These are phyloP conservation scores for Diaporthe humulicola DNA, from an alignment of 2,329 filamentous ascomycete genomes.

Conservation along the genomic window DNA sequence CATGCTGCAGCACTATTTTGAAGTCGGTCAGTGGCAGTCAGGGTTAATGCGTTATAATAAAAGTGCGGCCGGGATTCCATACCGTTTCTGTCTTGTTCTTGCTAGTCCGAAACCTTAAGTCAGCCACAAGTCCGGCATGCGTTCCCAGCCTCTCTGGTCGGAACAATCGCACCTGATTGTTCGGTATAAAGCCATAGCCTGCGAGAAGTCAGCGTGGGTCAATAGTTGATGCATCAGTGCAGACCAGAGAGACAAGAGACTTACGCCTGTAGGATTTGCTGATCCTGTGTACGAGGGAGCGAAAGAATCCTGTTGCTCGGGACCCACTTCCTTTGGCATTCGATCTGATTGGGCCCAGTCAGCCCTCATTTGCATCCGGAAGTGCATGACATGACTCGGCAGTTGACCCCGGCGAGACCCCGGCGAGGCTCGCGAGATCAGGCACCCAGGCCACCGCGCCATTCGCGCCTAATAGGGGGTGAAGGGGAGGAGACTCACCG, in stretches of 20 bases:
- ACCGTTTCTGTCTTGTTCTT: slow-evolving; percentile 49
- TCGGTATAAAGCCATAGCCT: slow-evolving; percentile 40
- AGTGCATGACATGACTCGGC: slow-evolving; percentile 14
- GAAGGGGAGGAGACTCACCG: slow-evolving; percentile 15
- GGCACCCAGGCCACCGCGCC: slow-evolving; percentile 16
- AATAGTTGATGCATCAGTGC: background rate
- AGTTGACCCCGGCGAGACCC: background rate
- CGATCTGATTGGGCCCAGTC: slow-evolving; percentile 18
- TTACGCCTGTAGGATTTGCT: slow-evolving; percentile 43
- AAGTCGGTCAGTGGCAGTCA: background rate
- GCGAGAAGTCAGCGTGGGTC: background rate
- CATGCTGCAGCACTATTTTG: slow-evolving; percentile 46
- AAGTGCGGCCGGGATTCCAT: slow-evolving; percentile 33
- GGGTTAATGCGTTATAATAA: background rate
- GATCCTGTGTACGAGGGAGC: slow-evolving; percentile 42
- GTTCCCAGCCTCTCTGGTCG: no score
- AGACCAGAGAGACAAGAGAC: slow-evolving; percentile 31
- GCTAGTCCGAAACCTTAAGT: slow-evolving; percentile 41
- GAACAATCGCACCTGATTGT: slow-evolving; percentile 42
- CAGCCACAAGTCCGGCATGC: slow-evolving; percentile 34
- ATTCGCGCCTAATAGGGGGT: slow-evolving; percentile 23
- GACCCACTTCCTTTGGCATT: slow-evolving; percentile 31
- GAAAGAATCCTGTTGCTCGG: slow-evolving; percentile 40
- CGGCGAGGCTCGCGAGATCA: background rate
- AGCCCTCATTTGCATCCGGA: background rate